Evolutionary conservation across 345 rosid species (phyloP).

Genomic region (Crucihimalaya himalaica): DNA sequence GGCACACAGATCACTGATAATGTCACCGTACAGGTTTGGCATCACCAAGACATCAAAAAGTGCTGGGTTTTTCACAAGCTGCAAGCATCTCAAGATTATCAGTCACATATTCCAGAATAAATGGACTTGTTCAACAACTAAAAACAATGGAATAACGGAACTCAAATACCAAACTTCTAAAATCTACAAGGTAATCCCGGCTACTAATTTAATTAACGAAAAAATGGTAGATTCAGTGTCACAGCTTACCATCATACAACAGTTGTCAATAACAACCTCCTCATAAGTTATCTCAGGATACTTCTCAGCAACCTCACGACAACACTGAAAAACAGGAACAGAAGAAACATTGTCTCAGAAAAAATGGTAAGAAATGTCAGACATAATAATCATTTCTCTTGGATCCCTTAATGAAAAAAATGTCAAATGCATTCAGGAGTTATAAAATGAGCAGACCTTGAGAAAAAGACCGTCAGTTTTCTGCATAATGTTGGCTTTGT

Average conservation of each 20-base stretch:
- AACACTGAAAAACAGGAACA: slow-evolving; percentile 60
- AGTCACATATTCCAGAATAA: slow-evolving; percentile 4
- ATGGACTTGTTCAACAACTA: neutral
- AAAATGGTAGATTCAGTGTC: neutral
- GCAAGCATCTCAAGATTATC: slow-evolving; percentile 31
- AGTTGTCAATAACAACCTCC: slow-evolving; percentile 99
- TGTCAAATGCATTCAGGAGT: neutral
- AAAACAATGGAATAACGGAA: neutral
- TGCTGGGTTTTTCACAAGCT: slow-evolving; percentile 99
- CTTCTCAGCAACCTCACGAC: slow-evolving; percentile 98
- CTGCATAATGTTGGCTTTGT: slow-evolving; percentile 99
- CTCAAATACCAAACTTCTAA: slow-evolving; percentile 5
- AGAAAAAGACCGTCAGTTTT: slow-evolving; percentile 99
- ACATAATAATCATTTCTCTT: neutral
- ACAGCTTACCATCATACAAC: slow-evolving; percentile 94
- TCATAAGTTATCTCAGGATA: slow-evolving; percentile 93
- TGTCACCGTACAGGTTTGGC: slow-evolving; percentile 99
- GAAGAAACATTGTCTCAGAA: neutral
- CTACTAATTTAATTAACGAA: neutral
- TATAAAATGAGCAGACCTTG: slow-evolving; percentile 49
- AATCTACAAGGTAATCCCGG: neutral
- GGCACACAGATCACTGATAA: slow-evolving; percentile 96
- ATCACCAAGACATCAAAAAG: slow-evolving; percentile 98
- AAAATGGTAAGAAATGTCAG: neutral
- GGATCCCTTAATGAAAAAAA: too few relatives aligned